Evolutionary conservation across 495 filamentous ascomycete genomes (phyloP).

Genomic region (Penicillium parvum): DNA sequence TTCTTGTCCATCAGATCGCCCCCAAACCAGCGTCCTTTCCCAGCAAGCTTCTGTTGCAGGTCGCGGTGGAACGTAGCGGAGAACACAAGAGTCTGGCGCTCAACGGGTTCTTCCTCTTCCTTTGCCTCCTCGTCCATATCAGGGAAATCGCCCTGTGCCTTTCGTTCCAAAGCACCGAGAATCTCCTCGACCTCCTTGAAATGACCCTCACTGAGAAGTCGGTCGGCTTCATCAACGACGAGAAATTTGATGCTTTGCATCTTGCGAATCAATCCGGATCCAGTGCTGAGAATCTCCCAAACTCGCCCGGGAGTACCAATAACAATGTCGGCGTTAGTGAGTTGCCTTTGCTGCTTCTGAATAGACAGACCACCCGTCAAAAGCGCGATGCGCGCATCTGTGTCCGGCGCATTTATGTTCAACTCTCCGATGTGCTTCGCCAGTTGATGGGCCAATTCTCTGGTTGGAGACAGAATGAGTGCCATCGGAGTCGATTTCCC

Average conservation of each 20-base stretch:
- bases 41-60: conserved; percentile 82
- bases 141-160: conserved; percentile 32
- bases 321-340: conserved; percentile 75
- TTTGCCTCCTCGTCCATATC: conserved; percentile 35
- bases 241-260: conserved; percentile 72
- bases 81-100: conserved; percentile 81
- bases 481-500: conserved; percentile 55
- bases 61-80: conserved; percentile 92
- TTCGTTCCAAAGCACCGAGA: conserved; percentile 64
- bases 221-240: conserved; percentile 92
- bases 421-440: conserved; percentile 73
- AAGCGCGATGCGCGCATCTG: conserved; percentile 65
- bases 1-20: conserved; percentile 61
- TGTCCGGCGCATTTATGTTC: conserved; percentile 52
- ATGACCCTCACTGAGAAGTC: conserved; percentile 85
- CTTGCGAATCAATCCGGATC: conserved; percentile 54
- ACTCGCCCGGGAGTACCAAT: conserved; percentile 88
- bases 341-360: conserved; percentile 83
- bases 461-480: conserved; percentile 84
- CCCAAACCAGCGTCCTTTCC: conserved; percentile 54
- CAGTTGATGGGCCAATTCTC: conserved; percentile 91
- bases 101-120: conserved; percentile 17
- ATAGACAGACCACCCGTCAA: conserved; percentile 87
- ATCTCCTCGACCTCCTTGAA: conserved; percentile 93
- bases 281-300: conserved; percentile 84